Conservation (phyloP, 1,284 basidiomycete species). For the Ustilago cynodontis region DNA sequence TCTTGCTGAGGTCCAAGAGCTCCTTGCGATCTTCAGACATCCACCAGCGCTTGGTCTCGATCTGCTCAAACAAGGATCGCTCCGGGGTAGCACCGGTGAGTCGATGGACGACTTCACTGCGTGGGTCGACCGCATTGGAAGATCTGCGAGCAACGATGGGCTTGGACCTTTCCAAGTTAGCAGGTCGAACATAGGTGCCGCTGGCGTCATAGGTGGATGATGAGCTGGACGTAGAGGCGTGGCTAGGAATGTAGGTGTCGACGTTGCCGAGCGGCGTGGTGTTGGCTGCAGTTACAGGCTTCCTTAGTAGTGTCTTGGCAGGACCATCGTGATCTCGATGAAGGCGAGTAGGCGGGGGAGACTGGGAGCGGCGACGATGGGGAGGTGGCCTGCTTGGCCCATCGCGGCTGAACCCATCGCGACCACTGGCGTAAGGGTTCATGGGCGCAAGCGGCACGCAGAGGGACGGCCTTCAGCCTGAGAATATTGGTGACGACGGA, state of each 20-base stretch:
- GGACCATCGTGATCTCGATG: conserved; percentile 20
- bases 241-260: neutral
- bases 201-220: conserved; percentile 7
- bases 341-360: conserved; percentile 14
- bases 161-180: conserved; percentile 1
- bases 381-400: conserved; percentile 12
- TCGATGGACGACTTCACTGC: conserved; percentile 10
- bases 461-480: neutral
- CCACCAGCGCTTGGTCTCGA: conserved; percentile 17
- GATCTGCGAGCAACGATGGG: neutral
- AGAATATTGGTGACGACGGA: neutral
- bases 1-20: conserved; percentile 18
- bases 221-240: conserved; percentile 14
- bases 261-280: neutral
- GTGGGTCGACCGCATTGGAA: conserved; percentile 2
- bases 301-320: conserved; percentile 12
- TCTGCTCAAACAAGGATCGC: conserved; percentile 18
- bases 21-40: conserved; percentile 20
- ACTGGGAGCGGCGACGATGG: conserved; percentile 24
- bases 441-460: conserved; percentile 14
- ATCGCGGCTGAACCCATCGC: conserved; percentile 16
- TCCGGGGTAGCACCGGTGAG: conserved; percentile 5
- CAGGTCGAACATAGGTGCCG: neutral
- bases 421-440: conserved; percentile 13
- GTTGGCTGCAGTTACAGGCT: conserved; percentile 10